Evolutionary conservation across 305 asterid genomes (phyloP).

Genomic region (Solanum hybrid): DNA sequence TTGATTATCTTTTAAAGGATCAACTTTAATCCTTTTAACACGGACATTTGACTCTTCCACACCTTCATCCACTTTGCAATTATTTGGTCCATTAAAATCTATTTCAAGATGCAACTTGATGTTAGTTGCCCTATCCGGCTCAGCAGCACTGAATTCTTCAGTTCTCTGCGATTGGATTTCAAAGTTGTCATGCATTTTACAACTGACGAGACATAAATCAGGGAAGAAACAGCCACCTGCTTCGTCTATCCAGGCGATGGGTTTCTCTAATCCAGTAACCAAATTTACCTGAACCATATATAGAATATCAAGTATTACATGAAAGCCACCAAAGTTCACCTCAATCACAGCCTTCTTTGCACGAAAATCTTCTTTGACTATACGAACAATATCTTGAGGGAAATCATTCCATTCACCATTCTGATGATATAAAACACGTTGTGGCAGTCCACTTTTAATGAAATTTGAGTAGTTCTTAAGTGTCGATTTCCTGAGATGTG

Average conservation of each 20-base stretch:
- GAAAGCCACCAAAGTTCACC: conserved; percentile 19
- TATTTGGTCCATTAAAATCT: conserved; percentile 10
- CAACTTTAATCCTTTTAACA: conserved; percentile 9
- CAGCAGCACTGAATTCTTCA: conserved; percentile 1
- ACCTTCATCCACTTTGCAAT: conserved; percentile 19
- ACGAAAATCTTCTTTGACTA: conserved; percentile 16
- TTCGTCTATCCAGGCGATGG: conserved; percentile 38
- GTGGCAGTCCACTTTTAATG: conserved; percentile 26
- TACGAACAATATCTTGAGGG: conserved; percentile 17
- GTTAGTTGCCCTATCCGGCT: conserved; percentile 13
- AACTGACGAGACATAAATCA: conserved; percentile 3
- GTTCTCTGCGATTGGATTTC: background rate
- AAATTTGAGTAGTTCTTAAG: conserved; percentile 25
- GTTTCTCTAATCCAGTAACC: conserved; percentile 21
- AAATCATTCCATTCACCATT: conserved; percentile 31
- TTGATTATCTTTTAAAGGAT: background rate
- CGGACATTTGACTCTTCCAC: conserved; percentile 26
- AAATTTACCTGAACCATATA: conserved; percentile 25
- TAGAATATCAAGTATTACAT: conserved; percentile 18
- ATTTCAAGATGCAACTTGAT: conserved; percentile 29
- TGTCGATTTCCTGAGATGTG: conserved; percentile 3
- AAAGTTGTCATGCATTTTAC: background rate
- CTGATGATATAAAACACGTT: conserved; percentile 21
- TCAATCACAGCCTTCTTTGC: conserved; percentile 28
- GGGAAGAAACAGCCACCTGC: conserved; percentile 29